Evolutionary conservation across 2,329 filamentous ascomycete genomes (phyloP).

Genomic region (Penicillium freii): DNA sequence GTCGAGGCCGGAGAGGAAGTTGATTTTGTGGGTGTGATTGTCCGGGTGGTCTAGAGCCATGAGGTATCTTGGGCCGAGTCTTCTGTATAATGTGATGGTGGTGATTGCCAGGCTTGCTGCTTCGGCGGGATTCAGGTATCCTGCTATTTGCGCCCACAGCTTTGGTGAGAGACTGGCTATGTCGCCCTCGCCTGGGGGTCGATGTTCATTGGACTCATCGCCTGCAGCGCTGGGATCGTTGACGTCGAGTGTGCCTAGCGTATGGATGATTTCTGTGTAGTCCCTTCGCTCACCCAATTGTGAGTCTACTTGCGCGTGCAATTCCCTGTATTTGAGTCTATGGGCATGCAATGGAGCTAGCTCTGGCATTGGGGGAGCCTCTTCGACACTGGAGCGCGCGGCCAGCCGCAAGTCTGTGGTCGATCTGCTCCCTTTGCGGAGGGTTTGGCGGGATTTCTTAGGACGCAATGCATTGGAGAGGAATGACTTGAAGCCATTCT

Average conservation of each 20-base stretch:
- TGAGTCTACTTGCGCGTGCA: constrained; percentile 31
- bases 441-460: constrained; percentile 39
- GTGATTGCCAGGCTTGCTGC: constrained; percentile 51
- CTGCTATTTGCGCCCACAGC: constrained; percentile 49
- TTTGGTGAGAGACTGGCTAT: constrained; percentile 47
- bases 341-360: constrained; percentile 37
- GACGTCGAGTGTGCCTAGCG: constrained; percentile 33
- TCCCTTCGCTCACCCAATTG: constrained; percentile 40
- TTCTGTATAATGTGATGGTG: constrained; percentile 47
- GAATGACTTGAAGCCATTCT: constrained; percentile 31
- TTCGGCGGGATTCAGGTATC: constrained; percentile 47
- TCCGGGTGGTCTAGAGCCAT: constrained; percentile 40
- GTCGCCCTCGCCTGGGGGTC: constrained; percentile 40
- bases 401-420: constrained; percentile 29
- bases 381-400: constrained; percentile 24
- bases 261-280: constrained; percentile 38
- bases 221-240: constrained; percentile 24
- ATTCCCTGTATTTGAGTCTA: constrained; percentile 33
- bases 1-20: constrained; percentile 55
- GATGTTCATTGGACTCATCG: constrained; percentile 21
- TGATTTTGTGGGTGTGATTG: constrained; percentile 47
- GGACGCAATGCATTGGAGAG: constrained; percentile 32
- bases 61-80: constrained; percentile 45
- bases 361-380: constrained; percentile 31
- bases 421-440: constrained; percentile 34